These are phyloP conservation scores for Boletellus ananiceps DNA, from an alignment of 768 basidiomycete genomes.

Conservation along the genomic window DNA sequence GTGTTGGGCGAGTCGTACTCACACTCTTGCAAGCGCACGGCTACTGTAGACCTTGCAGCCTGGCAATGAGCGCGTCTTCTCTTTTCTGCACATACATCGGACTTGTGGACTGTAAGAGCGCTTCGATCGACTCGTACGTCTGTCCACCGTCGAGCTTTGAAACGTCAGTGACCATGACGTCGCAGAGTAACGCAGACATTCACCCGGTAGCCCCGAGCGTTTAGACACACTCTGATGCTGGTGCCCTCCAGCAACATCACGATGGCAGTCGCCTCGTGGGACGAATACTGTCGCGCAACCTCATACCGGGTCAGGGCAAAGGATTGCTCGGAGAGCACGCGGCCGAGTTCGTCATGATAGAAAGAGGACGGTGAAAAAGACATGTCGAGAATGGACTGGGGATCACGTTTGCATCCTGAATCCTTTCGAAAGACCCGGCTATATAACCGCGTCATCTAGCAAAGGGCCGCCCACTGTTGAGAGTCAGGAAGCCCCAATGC, in stretches of 20 bases:
- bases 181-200: constrained; percentile 10
- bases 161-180: constrained; percentile 6
- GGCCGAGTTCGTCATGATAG: constrained; percentile 45
- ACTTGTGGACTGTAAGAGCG: constrained; percentile 51
- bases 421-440: constrained; percentile 14
- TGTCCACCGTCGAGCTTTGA: constrained; percentile 24
- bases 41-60: constrained; percentile 41
- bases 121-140: constrained; percentile 56
- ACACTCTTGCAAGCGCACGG: constrained; percentile 2
- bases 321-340: constrained; percentile 53
- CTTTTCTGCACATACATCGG: constrained; percentile 46
- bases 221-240: constrained; percentile 43
- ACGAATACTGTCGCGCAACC: constrained; percentile 33
- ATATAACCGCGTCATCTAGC: constrained; percentile 29
- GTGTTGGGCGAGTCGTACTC: not conserved
- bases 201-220: constrained; percentile 55
- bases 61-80: constrained; percentile 45
- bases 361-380: constrained; percentile 21
- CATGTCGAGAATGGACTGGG: constrained; percentile 14
- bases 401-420: constrained; percentile 17
- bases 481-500: constrained; percentile 9
- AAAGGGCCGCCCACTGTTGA: constrained; percentile 11
- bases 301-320: constrained; percentile 51
- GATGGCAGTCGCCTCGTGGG: constrained; percentile 47
- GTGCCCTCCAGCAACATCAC: constrained; percentile 57